Evolutionary conservation across 768 basidiomycete genomes (phyloP), one percentile per base, ranked within the genome.

Genomic region (Piloderma croceum): DNA sequence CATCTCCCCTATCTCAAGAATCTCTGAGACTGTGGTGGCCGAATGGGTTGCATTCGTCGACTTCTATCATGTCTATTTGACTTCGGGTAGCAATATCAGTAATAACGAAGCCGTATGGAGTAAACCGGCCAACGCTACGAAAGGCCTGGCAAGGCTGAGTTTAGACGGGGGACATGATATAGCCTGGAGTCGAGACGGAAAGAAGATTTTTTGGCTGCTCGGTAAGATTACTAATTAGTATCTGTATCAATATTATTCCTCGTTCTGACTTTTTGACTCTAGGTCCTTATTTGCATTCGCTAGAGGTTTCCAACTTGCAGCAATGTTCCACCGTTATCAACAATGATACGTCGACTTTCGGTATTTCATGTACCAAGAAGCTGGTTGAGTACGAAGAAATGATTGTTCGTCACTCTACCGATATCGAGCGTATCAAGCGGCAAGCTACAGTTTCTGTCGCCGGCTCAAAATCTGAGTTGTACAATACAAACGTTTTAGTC

Each of bases 91-190:
- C 17, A 47, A 62, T 6, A 50, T 73, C 13, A 60, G 68, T 31
- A 50, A 69, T 13, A 64, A 57, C 4, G 66, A 69, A 31, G 58
- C 67, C 2, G 61, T 86, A 11, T 86, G 81, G 82, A 80, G 81
- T 34, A 81, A 76, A 50, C 83, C 83, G 7, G 78, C 69, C 1
- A 81, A 81, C 51, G 74, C 82, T 3, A 79, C 82, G 2, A 65
- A 66, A 21, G 77, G 76, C 3, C 54, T 85, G 41, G 70, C 70
- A 3, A 70, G 83, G 24, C 43, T 86, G 43, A 85, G 83, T 50
- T 51, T 83, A 47, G 82, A 86, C 55, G 84, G 84, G 13, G 84
- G 83, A 1, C 84, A 87, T 49, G 80, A 81, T 52, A 54, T 86
- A 25, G 68, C 76, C 2, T 79, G 74, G 64, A 81, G 74, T 24